phyloP scores from a whole-genome alignment of 768 basidiomycete species.

The Agaricus blazei region DNA sequence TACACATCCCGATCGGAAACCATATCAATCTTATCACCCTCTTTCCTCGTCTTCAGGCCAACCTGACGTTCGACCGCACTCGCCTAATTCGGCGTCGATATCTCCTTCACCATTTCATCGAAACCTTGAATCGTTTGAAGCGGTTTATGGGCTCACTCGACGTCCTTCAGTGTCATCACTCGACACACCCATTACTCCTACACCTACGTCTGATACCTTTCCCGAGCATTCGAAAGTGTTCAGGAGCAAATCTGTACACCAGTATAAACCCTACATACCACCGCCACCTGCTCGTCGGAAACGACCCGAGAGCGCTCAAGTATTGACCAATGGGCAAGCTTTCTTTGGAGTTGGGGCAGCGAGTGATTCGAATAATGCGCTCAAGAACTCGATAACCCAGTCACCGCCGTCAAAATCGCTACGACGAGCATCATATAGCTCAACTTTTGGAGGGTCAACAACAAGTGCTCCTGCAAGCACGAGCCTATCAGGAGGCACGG shows the following conservation, averaged over 20 bases:
- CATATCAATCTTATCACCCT: conserved; percentile 9
- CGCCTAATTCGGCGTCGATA: neutral
- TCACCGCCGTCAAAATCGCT: neutral
- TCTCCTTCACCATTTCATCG: neutral
- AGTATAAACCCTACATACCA: conserved; percentile 14
- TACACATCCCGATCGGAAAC: conserved; percentile 51
- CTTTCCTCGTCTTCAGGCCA: neutral
- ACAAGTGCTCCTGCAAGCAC: neutral
- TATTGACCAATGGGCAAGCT: conserved; percentile 24
- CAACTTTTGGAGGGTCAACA: neutral
- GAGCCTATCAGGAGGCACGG: neutral
- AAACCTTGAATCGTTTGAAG: conserved; percentile 19
- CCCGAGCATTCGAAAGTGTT: conserved; percentile 30
- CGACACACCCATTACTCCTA: conserved; percentile 13
- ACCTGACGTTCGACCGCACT: neutral
- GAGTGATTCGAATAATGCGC: neutral
- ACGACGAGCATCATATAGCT: conserved; percentile 22
- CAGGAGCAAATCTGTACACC: conserved; percentile 54
- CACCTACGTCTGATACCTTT: neutral
- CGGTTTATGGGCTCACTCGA: conserved; percentile 12
- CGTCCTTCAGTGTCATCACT: conserved; percentile 7
- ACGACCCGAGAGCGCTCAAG: conserved; percentile 63
- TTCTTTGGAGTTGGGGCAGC: neutral
- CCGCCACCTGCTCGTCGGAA: conserved; percentile 42
- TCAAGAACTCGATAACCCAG: neutral